Base-by-base conservation (phyloP, 2,329 filamentous ascomycete genomes). In the Ploettnerulaceae sp. region DNA sequence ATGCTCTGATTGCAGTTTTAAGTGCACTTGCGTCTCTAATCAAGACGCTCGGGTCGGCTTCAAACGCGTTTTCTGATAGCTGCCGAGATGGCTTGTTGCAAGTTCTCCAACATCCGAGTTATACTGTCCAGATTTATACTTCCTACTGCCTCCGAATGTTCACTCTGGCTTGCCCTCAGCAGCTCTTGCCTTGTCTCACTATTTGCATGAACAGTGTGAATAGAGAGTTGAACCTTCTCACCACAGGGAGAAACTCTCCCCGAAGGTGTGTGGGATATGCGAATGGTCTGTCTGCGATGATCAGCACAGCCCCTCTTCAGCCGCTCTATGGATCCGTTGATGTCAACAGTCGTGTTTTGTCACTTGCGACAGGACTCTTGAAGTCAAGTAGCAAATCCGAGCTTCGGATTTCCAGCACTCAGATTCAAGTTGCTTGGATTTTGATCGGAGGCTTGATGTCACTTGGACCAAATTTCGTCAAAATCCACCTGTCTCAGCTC, bases 401-500 rank as follows among this genome's bases (percentile, higher is more conserved):
- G 63, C 72, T 98, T 43, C 82, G 91, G 21, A 82, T 93, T 26
- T 95, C 93, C 5, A 88, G 88, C 59, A 95, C 89, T 1, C 93
- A 98, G 62, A 89, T 98, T 18, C 93, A 98, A 64, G 90, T 98
- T 2, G 93, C 93, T 4, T 98, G 93, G 91, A 94, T 95, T 37
- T 72, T 98, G 47, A 95, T 98, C 36, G 93, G 94, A 28, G 93
- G 94, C 0, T 71, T 98, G 45, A 97, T 97, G 91, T 89, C 90
- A 0, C 76, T 98, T 1, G 93, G 93, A 0, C 91, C 93, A 3
- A 97, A 95, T 65, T 98, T 98, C 65, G 91, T 97, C 66, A 98
- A 98, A 69, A 97, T 97, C 18, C 93, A 98, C 67, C 76, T 98
- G 6, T 91, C 90, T 2, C 93, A 98, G 62, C 74, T 98, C 17